A percentile compares a stretch with the other conserved stretches of the same genome.
These are phyloP conservation scores for Metschnikowia baotianmanensis DNA, from an alignment of 805 yeast species.

Conservation along the genomic window DNA sequence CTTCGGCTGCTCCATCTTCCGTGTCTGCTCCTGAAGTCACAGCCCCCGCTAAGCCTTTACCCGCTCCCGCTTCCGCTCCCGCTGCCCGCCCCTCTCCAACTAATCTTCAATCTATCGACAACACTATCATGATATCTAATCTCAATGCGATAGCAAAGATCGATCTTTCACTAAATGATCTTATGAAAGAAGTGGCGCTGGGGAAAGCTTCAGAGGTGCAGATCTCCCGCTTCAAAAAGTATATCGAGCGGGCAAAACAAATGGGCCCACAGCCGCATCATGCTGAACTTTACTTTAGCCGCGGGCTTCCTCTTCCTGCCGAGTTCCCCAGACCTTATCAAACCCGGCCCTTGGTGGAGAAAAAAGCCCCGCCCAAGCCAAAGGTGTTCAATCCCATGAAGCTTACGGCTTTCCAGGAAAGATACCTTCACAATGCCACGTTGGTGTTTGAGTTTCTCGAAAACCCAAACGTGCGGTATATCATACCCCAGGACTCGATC, in stretches of 20 bases:
- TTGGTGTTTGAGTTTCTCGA: conserved; percentile 84
- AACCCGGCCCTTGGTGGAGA: conserved; percentile 12
- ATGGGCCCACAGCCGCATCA: conserved; percentile 60
- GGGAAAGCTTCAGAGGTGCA: conserved; percentile 74
- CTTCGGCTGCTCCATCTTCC: too few species aligned
- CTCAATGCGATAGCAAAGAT: conserved; percentile 77
- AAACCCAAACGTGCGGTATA: conserved; percentile 68
- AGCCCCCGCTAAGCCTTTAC: too few species aligned
- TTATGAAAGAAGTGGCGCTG: conserved; percentile 85
- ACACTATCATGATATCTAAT: conserved; percentile 80
- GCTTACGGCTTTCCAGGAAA: conserved; percentile 74
- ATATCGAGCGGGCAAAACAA: conserved; percentile 72
- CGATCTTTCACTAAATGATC: conserved; percentile 60
- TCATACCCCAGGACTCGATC: conserved; percentile 73
- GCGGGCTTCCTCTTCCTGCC: conserved; percentile 20
- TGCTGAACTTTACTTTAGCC: conserved; percentile 26
- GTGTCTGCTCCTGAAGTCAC: too few species aligned
- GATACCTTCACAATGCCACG: conserved; percentile 65
- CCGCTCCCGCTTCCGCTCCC: conserved; percentile 1
- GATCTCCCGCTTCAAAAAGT: conserved; percentile 74
- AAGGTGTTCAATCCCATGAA: conserved; percentile 46
- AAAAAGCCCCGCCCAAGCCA: conserved; percentile 18
- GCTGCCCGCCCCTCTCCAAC: conserved; percentile 16
- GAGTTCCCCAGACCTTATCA: conserved; percentile 19
- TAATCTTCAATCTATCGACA: conserved; percentile 57